phyloP scores from a whole-genome alignment of 768 basidiomycete species.

The Cyclocybe cylindracea region DNA sequence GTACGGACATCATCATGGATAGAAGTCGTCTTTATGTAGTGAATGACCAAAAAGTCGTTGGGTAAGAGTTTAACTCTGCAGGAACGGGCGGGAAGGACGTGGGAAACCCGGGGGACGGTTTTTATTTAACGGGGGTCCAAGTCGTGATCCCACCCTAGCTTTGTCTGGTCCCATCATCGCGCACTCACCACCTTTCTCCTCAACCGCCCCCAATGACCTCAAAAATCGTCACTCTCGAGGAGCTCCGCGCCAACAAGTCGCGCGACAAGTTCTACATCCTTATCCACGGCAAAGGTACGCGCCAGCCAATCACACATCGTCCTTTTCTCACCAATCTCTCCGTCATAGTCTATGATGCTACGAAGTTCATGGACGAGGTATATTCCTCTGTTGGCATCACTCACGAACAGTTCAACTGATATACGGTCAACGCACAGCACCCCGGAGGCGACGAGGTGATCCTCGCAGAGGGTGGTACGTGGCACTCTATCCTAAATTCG shows the following conservation, averaged over 20 bases:
- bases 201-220: conserved; percentile 35
- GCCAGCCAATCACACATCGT: conserved; percentile 34
- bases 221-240: conserved; percentile 67
- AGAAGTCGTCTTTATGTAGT: too few species aligned
- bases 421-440: conserved; percentile 46
- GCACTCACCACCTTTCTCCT: conserved; percentile 24
- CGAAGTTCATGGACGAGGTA: conserved; percentile 95
- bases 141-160: conserved; percentile 10
- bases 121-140: conserved; percentile 18
- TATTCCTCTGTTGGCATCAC: conserved; percentile 25
- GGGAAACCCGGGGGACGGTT: conserved; percentile 29
- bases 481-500: conserved; percentile 17
- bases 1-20: too few species aligned
- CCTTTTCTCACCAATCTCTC: conserved; percentile 28
- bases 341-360: conserved; percentile 83
- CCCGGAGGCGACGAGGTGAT: conserved; percentile 99
- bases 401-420: neutral
- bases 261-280: conserved; percentile 83
- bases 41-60: too few species aligned
- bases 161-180: conserved; percentile 24
- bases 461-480: conserved; percentile 85
- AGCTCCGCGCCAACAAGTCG: conserved; percentile 75
- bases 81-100: conserved; percentile 15
- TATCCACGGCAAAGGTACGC: conserved; percentile 79
- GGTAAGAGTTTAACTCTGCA: too few species aligned